phyloP scores from a whole-genome alignment of 2,329 filamentous ascomycete genomes.

The Aspergillus sp. region DNA sequence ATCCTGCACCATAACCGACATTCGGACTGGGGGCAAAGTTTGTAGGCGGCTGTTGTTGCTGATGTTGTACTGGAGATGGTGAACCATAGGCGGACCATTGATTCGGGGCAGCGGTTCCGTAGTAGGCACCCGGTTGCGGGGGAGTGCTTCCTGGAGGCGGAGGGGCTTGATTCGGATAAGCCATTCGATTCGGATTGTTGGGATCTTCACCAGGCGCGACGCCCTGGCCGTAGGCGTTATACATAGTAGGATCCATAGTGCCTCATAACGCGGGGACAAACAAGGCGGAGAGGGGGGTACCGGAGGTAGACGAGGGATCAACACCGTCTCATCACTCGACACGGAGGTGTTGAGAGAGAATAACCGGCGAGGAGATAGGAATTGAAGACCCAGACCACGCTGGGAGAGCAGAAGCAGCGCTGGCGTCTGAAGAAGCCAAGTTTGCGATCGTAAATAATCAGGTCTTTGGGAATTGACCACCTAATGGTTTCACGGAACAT shows the following conservation, averaged over 20 bases:
- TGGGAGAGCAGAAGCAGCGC: too few relatives aligned
- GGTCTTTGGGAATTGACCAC: too few relatives aligned
- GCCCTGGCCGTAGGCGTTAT: conserved; percentile 34
- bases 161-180: conserved; percentile 48
- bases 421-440: too few relatives aligned
- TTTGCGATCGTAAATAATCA: too few relatives aligned
- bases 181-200: conserved; percentile 50
- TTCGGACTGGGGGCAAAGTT: conserved; percentile 19
- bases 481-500: too few relatives aligned
- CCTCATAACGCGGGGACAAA: conserved; percentile 20
- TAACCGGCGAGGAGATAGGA: too few relatives aligned
- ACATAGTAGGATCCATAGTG: conserved; percentile 40
- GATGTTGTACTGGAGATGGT: conserved; percentile 11
- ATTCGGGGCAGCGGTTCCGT: conserved; percentile 27
- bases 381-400: too few relatives aligned
- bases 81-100: conserved; percentile 27
- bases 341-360: not conserved
- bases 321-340: not conserved
- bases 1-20: conserved; percentile 21
- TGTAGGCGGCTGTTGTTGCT: conserved; percentile 19
- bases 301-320: not conserved
- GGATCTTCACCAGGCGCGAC: conserved; percentile 43
- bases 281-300: conserved; percentile 1
- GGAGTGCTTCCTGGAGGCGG: conserved; percentile 32
- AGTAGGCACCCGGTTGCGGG: conserved; percentile 32